phyloP scores from a whole-genome alignment of 106 monocot genomes.

The Dendrobium huoshanense region DNA sequence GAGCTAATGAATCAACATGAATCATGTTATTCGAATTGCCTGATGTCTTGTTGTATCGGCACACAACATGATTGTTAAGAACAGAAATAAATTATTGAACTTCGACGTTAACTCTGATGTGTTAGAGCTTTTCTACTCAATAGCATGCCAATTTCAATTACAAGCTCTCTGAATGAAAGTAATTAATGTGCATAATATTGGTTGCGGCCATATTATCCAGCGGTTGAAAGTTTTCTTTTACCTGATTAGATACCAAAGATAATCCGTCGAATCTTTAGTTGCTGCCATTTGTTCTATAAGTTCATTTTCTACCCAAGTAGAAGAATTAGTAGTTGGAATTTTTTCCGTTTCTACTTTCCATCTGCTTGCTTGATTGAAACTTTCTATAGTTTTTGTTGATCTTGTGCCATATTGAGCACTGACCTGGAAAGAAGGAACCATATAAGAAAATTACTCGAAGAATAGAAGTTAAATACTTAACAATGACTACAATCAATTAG shows the following conservation, averaged over 20 bases:
- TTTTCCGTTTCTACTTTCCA: constrained; percentile 56
- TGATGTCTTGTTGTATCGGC: constrained; percentile 48
- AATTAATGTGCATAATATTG: background rate
- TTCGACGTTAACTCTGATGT: background rate
- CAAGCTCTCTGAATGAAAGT: background rate
- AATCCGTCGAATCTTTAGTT: constrained; percentile 84
- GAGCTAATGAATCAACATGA: constrained; percentile 53
- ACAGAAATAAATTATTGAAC: background rate
- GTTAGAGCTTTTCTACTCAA: background rate
- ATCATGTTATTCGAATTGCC: constrained; percentile 22
- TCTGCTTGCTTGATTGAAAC: constrained; percentile 22
- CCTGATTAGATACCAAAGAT: constrained; percentile 86
- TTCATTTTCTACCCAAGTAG: constrained; percentile 18
- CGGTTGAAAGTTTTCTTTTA: constrained; percentile 12
- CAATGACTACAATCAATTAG: background rate
- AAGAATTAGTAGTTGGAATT: constrained; percentile 12
- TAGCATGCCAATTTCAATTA: background rate
- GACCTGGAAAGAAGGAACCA: constrained; percentile 25
- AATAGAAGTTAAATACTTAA: no score
- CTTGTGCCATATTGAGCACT: constrained; percentile 42
- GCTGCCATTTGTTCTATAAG: constrained; percentile 59
- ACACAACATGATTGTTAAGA: background rate
- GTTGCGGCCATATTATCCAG: background rate
- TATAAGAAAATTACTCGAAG: background rate
- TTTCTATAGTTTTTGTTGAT: constrained; percentile 24